Conservation (phyloP, 371 early-diverging fungal species). For the Encephalitozoon intestinalis region DNA sequence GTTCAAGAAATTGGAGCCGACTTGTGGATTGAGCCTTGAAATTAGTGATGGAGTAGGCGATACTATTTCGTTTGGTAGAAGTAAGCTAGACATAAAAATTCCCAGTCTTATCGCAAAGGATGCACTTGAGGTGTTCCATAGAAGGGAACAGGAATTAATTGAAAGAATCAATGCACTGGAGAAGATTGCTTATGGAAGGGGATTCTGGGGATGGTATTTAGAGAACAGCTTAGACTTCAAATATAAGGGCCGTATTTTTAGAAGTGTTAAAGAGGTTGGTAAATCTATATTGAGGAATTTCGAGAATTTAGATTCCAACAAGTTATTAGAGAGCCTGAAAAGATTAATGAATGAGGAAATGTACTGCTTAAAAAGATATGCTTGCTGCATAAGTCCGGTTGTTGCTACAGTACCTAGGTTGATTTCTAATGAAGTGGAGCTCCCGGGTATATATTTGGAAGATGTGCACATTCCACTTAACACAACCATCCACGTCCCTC, state of each 20-base stretch:
- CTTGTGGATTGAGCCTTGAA: conserved; percentile 37
- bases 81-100: conserved; percentile 8
- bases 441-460: neutral
- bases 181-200: neutral
- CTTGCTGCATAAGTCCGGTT: neutral
- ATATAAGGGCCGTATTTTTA: neutral
- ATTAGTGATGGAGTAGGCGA: conserved; percentile 12
- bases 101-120: conserved; percentile 18
- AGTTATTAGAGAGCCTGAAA: neutral
- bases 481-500: conserved; percentile 58
- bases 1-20: conserved; percentile 74
- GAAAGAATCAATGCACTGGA: neutral
- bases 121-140: neutral
- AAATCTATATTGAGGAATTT: neutral
- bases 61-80: conserved; percentile 9
- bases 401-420: neutral
- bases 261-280: neutral
- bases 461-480: neutral
- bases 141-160: neutral
- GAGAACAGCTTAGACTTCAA: neutral
- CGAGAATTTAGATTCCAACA: neutral
- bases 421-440: neutral
- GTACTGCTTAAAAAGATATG: neutral
- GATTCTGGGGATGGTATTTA: neutral
- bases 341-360: neutral